A percentile compares a stretch with the other conserved stretches of the same genome.
These are phyloP conservation scores for Penicillium silybi DNA, from an alignment of 495 filamentous ascomycete genomes.

Conservation along the genomic window DNA sequence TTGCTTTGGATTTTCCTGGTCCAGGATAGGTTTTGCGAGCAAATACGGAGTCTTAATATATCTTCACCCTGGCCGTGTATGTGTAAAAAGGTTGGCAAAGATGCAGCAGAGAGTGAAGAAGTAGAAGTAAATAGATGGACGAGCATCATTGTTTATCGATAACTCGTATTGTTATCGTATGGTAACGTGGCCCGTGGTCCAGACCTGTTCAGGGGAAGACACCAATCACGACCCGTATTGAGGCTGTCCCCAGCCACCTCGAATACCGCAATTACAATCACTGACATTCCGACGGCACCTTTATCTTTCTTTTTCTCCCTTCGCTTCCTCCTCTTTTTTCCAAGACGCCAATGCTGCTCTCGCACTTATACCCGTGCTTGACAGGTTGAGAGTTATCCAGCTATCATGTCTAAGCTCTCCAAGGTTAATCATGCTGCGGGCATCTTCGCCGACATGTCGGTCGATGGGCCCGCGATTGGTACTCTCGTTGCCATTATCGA, in stretches of 20 bases:
- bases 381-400: conserved; percentile 1
- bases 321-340: conserved; percentile 8
- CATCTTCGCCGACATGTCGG: conserved; percentile 91
- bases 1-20: conserved; percentile 9
- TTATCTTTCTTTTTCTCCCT: conserved; percentile 16
- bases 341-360: conserved; percentile 11
- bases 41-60: not conserved
- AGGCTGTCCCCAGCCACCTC: conserved; percentile 22
- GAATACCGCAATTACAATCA: conserved; percentile 24
- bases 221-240: conserved; percentile 13
- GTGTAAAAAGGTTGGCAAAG: not conserved
- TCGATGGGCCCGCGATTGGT: conserved; percentile 92
- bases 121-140: not conserved
- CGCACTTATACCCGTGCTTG: not conserved
- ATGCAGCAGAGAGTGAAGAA: not conserved
- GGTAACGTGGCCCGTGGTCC: conserved; percentile 9
- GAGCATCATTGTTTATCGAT: conserved; percentile 14
- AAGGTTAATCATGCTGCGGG: conserved; percentile 72
- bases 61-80: not conserved
- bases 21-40: conserved; percentile 5
- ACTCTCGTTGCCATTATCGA: conserved; percentile 91
- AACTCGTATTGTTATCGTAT: conserved; percentile 17
- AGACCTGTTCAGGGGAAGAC: conserved; percentile 20
- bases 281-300: conserved; percentile 18
- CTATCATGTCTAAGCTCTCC: conserved; percentile 31